Conservation (phyloP, 176 grass and related monocot genomes). For the Saccharum spontaneum region DNA sequence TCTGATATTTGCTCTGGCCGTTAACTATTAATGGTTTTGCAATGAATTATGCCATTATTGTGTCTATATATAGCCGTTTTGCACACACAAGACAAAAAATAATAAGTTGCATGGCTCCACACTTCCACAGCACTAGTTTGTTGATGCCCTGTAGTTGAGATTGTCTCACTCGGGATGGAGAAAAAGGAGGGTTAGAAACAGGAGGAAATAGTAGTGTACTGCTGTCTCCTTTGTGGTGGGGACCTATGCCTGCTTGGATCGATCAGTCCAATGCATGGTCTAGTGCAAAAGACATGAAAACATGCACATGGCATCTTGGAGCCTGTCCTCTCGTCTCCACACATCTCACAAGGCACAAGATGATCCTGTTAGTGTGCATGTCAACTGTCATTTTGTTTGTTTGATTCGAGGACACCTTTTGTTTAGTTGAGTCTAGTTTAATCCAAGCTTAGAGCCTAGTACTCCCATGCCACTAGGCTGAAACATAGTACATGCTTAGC, state of each 20-base stretch:
- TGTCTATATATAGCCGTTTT: neutral
- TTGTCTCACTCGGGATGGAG: constrained; percentile 12
- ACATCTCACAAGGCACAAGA: constrained; percentile 19
- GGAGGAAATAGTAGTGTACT: neutral
- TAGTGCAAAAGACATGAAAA: constrained; percentile 32
- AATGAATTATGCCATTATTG: constrained; percentile 25
- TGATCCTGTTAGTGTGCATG: constrained; percentile 34
- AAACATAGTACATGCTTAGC: constrained; percentile 30
- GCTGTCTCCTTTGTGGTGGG: constrained; percentile 13
- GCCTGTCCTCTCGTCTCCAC: constrained; percentile 23
- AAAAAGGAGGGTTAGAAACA: constrained; percentile 10
- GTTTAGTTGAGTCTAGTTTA: constrained; percentile 8
- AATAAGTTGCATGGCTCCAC: constrained; percentile 15
- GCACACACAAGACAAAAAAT: neutral
- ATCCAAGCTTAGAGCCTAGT: constrained; percentile 7
- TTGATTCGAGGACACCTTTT: constrained; percentile 17
- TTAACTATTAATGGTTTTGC: constrained; percentile 17
- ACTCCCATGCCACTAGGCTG: neutral
- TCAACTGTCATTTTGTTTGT: constrained; percentile 31
- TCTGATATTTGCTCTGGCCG: constrained; percentile 12
- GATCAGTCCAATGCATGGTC: constrained; percentile 36
- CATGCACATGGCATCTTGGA: constrained; percentile 32
- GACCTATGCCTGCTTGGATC: neutral
- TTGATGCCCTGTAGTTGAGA: constrained; percentile 1
- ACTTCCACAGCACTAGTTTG: neutral